Evolutionary conservation across 495 filamentous ascomycete species (phyloP).

Genomic region (Tuber calosporum): DNA sequence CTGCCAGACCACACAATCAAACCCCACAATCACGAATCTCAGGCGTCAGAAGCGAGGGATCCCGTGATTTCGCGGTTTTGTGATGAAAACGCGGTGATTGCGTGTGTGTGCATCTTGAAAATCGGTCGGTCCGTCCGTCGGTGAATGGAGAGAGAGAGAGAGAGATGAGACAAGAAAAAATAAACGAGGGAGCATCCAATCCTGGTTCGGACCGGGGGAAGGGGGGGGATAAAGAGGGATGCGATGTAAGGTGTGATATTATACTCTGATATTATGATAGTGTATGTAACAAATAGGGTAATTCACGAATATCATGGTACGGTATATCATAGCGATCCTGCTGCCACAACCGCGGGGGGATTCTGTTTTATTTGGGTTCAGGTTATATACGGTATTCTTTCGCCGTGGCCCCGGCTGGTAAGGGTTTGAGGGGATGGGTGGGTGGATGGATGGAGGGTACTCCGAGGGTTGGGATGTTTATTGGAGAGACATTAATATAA

Average conservation of each 20-base stretch:
- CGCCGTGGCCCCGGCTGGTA: neutral
- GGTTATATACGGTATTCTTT: neutral
- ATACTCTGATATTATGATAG: no score
- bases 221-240: no score
- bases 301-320: neutral
- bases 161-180: neutral
- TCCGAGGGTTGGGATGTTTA: neutral
- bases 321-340: neutral
- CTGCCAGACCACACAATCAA: neutral
- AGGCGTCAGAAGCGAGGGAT: neutral
- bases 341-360: neutral
- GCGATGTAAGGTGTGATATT: neutral
- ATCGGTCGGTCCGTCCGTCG: neutral
- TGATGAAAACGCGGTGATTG: neutral
- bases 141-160: neutral
- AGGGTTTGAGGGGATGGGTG: neutral
- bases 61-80: neutral
- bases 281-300: neutral
- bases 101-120: neutral
- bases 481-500: no score
- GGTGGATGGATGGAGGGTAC: neutral
- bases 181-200: neutral
- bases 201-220: neutral
- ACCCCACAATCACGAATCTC: constrained; percentile 2
- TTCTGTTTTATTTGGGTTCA: neutral